Conservation (phyloP, 2,329 filamentous ascomycete genomes). For the Claviceps spartinae region DNA sequence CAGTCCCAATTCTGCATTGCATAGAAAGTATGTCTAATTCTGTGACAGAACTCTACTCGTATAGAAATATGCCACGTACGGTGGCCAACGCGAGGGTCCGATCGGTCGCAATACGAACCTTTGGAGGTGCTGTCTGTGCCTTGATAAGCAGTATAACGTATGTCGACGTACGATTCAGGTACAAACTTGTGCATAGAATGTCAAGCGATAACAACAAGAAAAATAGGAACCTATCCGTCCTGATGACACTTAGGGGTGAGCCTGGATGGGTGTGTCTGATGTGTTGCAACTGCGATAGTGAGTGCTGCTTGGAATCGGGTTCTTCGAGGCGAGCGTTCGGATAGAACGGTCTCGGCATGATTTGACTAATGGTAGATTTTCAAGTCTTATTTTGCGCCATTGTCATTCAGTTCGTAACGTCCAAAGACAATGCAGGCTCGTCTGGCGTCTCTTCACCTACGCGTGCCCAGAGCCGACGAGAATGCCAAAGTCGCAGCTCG, state of each 20-base stretch:
- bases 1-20: not conserved
- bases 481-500: conserved; percentile 3
- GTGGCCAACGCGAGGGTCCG: conserved; percentile 30
- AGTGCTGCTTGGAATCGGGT: conserved; percentile 10
- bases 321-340: not conserved
- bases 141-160: conserved; percentile 44
- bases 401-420: conserved; percentile 49
- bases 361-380: not conserved
- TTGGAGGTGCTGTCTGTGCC: conserved; percentile 44
- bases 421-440: conserved; percentile 27
- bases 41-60: conserved; percentile 38
- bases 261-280: conserved; percentile 53
- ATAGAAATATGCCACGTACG: conserved; percentile 30
- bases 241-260: conserved; percentile 46
- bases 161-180: conserved; percentile 9
- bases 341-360: not conserved
- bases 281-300: conserved; percentile 51
- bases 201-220: not conserved
- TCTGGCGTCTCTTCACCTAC: conserved; percentile 11
- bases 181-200: not conserved
- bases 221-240: conserved; percentile 41
- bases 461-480: conserved; percentile 7
- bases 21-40: not conserved
- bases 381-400: conserved; percentile 46
- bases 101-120: conserved; percentile 41